Percentiles rank a stretch among this genome's conserved stretches.
phyloP scores from a whole-genome alignment of 257 asterid genomes.

The Solanum megistacrolobum region DNA sequence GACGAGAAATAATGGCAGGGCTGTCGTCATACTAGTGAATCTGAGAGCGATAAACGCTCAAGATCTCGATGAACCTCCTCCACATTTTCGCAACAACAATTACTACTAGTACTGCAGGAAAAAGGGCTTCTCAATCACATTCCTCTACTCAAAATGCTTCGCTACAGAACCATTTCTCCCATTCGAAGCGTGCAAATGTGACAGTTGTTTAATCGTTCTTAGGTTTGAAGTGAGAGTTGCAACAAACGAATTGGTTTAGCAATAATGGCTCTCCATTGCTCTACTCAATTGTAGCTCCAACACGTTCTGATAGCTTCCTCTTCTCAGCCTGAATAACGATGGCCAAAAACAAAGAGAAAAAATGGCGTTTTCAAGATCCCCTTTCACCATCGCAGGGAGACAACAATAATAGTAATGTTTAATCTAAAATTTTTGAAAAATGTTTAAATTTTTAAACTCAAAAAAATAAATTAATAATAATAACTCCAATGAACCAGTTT shows the following conservation, averaged over 20 bases:
- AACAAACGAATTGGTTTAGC: not conserved
- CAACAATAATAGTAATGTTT: not conserved
- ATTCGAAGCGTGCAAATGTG: not conserved
- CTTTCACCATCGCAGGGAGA: not conserved
- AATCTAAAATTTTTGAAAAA: not conserved
- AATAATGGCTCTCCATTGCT: not conserved
- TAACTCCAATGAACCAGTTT: not conserved
- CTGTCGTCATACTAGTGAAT: not conserved
- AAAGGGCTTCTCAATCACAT: not conserved
- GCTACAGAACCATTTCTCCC: not conserved
- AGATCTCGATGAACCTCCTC: not conserved
- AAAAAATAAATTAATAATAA: not conserved
- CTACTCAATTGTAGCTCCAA: not conserved
- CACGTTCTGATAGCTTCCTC: not conserved
- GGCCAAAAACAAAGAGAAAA: not conserved
- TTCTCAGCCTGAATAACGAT: not conserved
- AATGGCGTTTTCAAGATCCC: constrained; percentile 17
- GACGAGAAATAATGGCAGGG: not conserved
- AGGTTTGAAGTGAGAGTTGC: not conserved
- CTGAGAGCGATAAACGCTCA: not conserved
- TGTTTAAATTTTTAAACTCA: not conserved
- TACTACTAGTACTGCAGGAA: not conserved
- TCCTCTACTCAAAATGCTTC: not conserved
- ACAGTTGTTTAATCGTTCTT: not conserved
- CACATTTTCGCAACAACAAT: constrained; percentile 2